phyloP scores from a whole-genome alignment of 441 rosid genomes.

The Sinapis alba region DNA sequence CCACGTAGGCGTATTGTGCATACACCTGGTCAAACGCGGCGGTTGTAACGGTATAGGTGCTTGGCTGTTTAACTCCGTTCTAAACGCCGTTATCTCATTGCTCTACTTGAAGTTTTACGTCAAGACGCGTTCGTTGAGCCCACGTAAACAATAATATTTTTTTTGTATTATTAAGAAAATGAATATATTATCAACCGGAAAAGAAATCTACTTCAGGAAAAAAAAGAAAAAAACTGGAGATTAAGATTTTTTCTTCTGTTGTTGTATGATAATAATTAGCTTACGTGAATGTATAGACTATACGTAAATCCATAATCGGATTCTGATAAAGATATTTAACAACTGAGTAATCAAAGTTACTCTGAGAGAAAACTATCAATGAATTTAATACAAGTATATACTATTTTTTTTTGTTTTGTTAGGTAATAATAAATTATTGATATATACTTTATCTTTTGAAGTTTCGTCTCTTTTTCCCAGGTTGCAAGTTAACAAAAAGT shows the following conservation, averaged over 20 bases:
- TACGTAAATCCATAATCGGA: not conserved
- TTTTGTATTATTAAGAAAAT: conserved; percentile 10
- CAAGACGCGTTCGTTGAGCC: conserved; percentile 39
- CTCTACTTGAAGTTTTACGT: conserved; percentile 68
- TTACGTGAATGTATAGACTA: not conserved
- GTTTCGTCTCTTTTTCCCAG: conserved; percentile 29
- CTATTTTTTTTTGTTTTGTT: not conserved
- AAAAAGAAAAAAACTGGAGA: conserved; percentile 1
- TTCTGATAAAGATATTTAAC: not conserved
- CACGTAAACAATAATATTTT: not conserved
- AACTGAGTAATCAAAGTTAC: not conserved
- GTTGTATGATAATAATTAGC: conserved; percentile 7
- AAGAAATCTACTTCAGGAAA: not conserved
- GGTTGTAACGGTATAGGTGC: conserved; percentile 93
- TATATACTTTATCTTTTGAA: conserved; percentile 8
- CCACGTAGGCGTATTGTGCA: conserved; percentile 69
- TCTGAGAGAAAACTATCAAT: not conserved
- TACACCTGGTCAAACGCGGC: conserved; percentile 74
- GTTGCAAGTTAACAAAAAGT: conserved; percentile 34
- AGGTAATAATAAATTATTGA: not conserved
- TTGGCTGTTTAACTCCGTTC: conserved; percentile 76
- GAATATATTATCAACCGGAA: not conserved
- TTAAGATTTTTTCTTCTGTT: not conserved
- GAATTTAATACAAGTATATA: not conserved
- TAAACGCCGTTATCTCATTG: conserved; percentile 62